Conservation (phyloP, 108 stramenopile genomes). For the Schizochytrium sp. region DNA sequence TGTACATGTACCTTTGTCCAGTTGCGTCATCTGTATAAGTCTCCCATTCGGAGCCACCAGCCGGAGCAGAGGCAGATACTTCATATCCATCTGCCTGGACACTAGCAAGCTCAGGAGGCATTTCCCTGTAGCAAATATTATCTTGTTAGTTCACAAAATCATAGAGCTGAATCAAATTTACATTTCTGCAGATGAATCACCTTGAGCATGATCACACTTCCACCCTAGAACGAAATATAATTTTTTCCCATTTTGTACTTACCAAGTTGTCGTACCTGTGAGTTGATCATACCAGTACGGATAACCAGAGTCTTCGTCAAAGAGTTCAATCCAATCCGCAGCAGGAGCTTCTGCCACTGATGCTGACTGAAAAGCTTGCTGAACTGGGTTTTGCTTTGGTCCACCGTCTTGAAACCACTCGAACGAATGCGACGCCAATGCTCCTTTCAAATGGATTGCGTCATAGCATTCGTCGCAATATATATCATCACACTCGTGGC, state of each 20-base stretch:
- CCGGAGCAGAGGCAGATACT: neutral
- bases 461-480: constrained; percentile 51
- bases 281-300: constrained; percentile 51
- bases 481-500: constrained; percentile 50
- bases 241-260: neutral
- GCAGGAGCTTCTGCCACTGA: neutral
- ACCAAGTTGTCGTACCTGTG: neutral
- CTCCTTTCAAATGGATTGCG: constrained; percentile 32
- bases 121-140: neutral
- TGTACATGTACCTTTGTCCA: constrained; percentile 20
- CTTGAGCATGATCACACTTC: too few species aligned
- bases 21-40: constrained; percentile 13
- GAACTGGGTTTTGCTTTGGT: neutral
- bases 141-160: too few species aligned
- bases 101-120: neutral
- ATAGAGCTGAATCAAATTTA: too few species aligned
- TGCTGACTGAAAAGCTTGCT: neutral
- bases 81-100: neutral
- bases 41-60: neutral
- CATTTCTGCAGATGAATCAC: too few species aligned
- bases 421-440: constrained; percentile 15
- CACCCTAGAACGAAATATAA: too few species aligned
- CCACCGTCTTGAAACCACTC: constrained; percentile 57
- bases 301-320: constrained; percentile 4
- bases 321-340: constrained; percentile 45